Percentiles rank a stretch among this genome's conserved stretches.
Conservation (phyloP, 1,284 basidiomycete genomes). For the Pterulicium gracile region DNA sequence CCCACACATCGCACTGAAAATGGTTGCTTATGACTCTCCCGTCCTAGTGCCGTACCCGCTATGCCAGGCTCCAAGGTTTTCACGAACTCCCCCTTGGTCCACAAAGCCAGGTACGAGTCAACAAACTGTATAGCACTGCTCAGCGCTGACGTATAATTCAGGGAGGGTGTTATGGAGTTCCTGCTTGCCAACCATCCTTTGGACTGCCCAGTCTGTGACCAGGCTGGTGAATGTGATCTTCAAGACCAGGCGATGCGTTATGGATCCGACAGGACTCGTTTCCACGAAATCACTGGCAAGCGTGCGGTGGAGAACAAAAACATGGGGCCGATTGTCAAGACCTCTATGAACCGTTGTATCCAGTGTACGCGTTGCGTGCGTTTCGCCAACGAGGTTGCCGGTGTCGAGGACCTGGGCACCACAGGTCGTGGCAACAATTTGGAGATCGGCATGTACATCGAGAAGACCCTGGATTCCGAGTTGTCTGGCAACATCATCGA, state of each 20-base stretch:
- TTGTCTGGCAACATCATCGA: constrained; percentile 97
- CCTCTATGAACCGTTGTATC: constrained; percentile 99
- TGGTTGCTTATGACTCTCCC: constrained; percentile 6
- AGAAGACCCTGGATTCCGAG: constrained; percentile 96
- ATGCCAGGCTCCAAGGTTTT: constrained; percentile 96
- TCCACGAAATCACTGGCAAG: constrained; percentile 98
- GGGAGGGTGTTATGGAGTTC: constrained; percentile 99
- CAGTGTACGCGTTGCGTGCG: constrained; percentile 99
- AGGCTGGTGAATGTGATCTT: constrained; percentile 96
- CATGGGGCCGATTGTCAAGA: constrained; percentile 96
- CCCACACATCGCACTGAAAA: neutral
- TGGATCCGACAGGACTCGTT: constrained; percentile 92
- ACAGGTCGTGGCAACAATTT: constrained; percentile 97
- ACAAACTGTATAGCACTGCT: constrained; percentile 1
- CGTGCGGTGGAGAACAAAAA: constrained; percentile 99
- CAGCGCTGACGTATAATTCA: constrained; percentile 21
- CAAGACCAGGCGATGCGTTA: constrained; percentile 99
- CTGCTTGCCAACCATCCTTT: constrained; percentile 95
- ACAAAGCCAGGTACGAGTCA: constrained; percentile 76
- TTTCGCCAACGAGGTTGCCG: constrained; percentile 98
- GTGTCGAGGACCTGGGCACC: constrained; percentile 95
- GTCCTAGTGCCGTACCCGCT: constrained; percentile 87
- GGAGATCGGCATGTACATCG: constrained; percentile 98
- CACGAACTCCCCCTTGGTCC: constrained; percentile 91
- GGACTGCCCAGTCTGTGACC: constrained; percentile 98